phyloP scores from a whole-genome alignment of 768 basidiomycete species.

The Pulveroboletus sp. region DNA sequence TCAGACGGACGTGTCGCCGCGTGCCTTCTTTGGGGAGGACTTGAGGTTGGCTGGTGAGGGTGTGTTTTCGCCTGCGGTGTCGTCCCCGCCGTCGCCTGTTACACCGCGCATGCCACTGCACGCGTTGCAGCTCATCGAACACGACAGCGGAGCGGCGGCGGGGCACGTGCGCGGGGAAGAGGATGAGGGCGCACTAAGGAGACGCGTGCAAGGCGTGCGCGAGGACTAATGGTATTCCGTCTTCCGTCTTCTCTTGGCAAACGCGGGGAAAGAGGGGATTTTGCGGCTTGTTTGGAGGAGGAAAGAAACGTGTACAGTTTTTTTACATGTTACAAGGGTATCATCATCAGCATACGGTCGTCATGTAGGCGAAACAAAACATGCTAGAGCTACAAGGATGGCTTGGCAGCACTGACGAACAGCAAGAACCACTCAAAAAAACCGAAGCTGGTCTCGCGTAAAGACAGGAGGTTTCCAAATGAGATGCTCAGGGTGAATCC shows the following conservation, averaged over 20 bases:
- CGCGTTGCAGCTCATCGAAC: conserved; percentile 3
- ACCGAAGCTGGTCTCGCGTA: conserved; percentile 84
- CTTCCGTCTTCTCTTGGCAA: neutral
- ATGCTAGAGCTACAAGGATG: conserved; percentile 27
- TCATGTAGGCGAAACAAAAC: conserved; percentile 7
- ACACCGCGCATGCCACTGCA: conserved; percentile 37
- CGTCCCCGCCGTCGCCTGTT: conserved; percentile 64
- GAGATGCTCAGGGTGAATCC: conserved; percentile 77
- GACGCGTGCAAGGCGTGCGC: conserved; percentile 13
- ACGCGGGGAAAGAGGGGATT: neutral
- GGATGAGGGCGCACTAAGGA: conserved; percentile 19
- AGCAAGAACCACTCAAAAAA: conserved; percentile 33
- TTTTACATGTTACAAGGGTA: conserved; percentile 14
- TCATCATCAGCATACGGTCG: conserved; percentile 8
- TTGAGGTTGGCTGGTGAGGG: conserved; percentile 66
- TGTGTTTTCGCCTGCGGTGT: conserved; percentile 69
- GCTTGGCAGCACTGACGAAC: neutral
- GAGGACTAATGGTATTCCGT: neutral
- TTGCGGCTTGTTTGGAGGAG: conserved; percentile 1
- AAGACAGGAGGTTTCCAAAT: conserved; percentile 97
- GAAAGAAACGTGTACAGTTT: conserved; percentile 10
- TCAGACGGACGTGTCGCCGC: conserved; percentile 21
- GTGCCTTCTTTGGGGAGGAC: conserved; percentile 51
- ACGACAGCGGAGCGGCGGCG: conserved; percentile 8
- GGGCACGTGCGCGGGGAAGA: neutral